Conservation (phyloP, 2,329 filamentous ascomycete genomes). For the Scedosporium aurantiacum region DNA sequence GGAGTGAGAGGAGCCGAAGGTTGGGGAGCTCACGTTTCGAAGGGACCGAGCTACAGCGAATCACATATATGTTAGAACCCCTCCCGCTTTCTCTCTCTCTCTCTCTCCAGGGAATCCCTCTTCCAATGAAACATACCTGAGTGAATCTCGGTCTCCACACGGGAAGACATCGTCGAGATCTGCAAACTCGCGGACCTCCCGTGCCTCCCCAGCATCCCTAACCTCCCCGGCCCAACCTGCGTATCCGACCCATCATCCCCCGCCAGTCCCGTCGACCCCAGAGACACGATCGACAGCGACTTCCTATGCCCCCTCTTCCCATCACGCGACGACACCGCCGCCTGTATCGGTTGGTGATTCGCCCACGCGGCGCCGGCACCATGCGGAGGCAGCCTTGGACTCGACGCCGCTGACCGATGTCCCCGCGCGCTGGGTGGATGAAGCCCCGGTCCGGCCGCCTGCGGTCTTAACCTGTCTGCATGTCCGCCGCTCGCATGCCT, state of each 20-base stretch:
- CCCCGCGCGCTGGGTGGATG: constrained; percentile 26
- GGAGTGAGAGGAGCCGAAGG: constrained; percentile 37
- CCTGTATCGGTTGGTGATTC: constrained; percentile 2
- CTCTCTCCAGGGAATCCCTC: constrained; percentile 24
- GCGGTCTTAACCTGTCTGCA: not conserved
- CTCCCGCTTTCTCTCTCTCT: not conserved
- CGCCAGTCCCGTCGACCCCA: constrained; percentile 45
- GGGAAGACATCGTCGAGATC: constrained; percentile 32
- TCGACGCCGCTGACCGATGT: constrained; percentile 54
- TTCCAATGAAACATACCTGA: constrained; percentile 24
- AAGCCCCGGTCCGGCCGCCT: not conserved
- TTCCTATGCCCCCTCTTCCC: constrained; percentile 42
- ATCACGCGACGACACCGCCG: constrained; percentile 12
- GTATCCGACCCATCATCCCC: constrained; percentile 31
- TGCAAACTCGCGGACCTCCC: constrained; percentile 73
- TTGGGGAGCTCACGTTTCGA: constrained; percentile 35
- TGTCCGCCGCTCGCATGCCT: constrained; percentile 7
- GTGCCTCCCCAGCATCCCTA: constrained; percentile 38
- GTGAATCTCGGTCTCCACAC: constrained; percentile 30
- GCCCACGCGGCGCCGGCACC: not conserved
- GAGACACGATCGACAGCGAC: constrained; percentile 73
- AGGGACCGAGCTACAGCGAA: constrained; percentile 25
- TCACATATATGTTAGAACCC: not conserved
- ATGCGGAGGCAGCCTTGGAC: constrained; percentile 1
- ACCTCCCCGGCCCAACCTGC: not conserved